A percentile compares a stretch with the other conserved stretches of the same genome.
Conservation (phyloP, 169 alveolate species). For the Eimeria praecox region DNA sequence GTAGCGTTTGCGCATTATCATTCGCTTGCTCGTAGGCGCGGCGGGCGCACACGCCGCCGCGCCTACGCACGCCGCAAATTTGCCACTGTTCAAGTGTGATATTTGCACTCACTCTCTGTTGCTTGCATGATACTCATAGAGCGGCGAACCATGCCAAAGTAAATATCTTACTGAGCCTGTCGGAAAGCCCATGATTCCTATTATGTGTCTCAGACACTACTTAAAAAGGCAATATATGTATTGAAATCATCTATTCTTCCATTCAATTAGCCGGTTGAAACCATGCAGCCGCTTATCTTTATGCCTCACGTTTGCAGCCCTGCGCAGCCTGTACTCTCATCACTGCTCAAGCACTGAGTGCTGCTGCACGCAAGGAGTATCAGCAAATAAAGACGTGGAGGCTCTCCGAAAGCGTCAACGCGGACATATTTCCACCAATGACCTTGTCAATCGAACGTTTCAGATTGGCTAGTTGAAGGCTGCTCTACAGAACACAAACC, state of each 20-base stretch:
- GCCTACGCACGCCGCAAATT: too few species aligned
- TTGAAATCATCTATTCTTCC: background rate
- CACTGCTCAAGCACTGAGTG: background rate
- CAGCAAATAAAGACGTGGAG: background rate
- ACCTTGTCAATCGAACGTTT: background rate
- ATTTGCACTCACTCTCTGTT: background rate
- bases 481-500: background rate
- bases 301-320: background rate
- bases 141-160: background rate
- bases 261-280: background rate
- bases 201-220: background rate
- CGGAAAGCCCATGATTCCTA: background rate
- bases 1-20: too few species aligned
- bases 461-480: background rate
- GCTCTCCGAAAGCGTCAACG: background rate
- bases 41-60: background rate
- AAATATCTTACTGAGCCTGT: background rate
- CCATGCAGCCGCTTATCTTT: background rate
- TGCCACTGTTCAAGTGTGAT: background rate
- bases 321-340: background rate
- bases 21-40: background rate
- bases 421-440: background rate
- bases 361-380: background rate
- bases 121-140: background rate
- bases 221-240: background rate